These are phyloP conservation scores for Penicillium nordicum DNA, from an alignment of 2,329 filamentous ascomycete genomes.

Conservation along the genomic window DNA sequence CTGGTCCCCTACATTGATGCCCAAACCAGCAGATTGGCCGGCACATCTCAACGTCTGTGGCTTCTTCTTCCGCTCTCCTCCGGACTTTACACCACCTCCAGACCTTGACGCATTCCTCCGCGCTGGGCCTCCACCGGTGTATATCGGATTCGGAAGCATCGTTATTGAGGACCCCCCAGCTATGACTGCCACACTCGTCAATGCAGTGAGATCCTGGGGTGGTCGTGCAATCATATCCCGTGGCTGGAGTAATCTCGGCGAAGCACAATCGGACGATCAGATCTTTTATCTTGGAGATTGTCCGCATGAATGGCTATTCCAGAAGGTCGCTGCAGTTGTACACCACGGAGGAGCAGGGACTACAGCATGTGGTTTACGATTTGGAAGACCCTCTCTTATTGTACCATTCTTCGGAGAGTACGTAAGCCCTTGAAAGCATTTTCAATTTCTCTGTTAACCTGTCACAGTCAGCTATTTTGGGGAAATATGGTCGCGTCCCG, in stretches of 20 bases:
- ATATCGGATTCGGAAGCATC: conserved; percentile 56
- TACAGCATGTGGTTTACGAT: conserved; percentile 51
- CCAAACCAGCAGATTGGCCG: conserved; percentile 37
- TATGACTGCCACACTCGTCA: conserved; percentile 45
- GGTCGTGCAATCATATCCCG: conserved; percentile 52
- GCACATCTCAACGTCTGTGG: conserved; percentile 37
- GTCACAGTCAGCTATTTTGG: conserved; percentile 49
- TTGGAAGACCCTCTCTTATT: conserved; percentile 52
- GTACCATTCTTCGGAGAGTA: conserved; percentile 55
- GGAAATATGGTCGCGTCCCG: conserved; percentile 49
- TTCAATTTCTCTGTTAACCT: neutral
- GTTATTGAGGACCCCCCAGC: conserved; percentile 49
- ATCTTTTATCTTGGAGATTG: conserved; percentile 52
- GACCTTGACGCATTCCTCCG: conserved; percentile 44
- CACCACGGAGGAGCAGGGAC: conserved; percentile 58
- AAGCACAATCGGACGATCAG: conserved; percentile 26
- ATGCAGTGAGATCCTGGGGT: conserved; percentile 46
- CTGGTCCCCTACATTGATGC: conserved; percentile 38
- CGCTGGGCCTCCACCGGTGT: conserved; percentile 48
- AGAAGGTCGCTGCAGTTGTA: conserved; percentile 52
- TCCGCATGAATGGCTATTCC: conserved; percentile 57
- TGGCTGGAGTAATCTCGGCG: conserved; percentile 50
- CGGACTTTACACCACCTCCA: conserved; percentile 34
- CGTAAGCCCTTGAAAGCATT: neutral
- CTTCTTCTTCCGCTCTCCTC: conserved; percentile 40